phyloP scores from a whole-genome alignment of 495 filamentous ascomycete genomes.

The Penicillium manginii region DNA sequence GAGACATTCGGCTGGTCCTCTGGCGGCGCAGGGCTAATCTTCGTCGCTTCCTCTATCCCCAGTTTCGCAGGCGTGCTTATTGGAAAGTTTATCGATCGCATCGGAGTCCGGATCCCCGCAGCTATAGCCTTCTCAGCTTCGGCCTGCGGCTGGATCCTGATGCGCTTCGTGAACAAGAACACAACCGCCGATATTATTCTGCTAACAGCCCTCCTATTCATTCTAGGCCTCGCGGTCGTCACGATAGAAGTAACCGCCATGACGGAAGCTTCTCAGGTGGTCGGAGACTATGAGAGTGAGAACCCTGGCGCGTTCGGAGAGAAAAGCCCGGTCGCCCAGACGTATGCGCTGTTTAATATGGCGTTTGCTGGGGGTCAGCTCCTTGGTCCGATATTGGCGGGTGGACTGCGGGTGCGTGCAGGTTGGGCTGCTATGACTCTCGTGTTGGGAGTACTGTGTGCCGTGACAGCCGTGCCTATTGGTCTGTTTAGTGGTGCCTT shows the following conservation, averaged over 20 bases:
- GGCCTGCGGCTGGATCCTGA: slow-evolving; percentile 51
- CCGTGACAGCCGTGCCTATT: slow-evolving; percentile 24
- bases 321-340: slow-evolving; percentile 60
- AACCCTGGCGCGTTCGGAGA: slow-evolving; percentile 52
- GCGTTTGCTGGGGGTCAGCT: slow-evolving; percentile 64
- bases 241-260: slow-evolving; percentile 41
- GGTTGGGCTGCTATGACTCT: slow-evolving; percentile 48
- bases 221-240: slow-evolving; percentile 36
- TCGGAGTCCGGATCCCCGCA: slow-evolving; percentile 54
- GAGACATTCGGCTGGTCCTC: slow-evolving; percentile 61
- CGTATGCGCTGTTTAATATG: slow-evolving; percentile 63
- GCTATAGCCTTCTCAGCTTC: slow-evolving; percentile 52
- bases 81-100: slow-evolving; percentile 54
- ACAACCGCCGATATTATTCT: slow-evolving; percentile 35
- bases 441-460: slow-evolving; percentile 38
- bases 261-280: slow-evolving; percentile 39
- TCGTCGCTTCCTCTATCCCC: slow-evolving; percentile 49
- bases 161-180: slow-evolving; percentile 50
- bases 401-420: slow-evolving; percentile 33
- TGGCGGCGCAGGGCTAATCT: slow-evolving; percentile 60
- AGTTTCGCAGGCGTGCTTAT: slow-evolving; percentile 40
- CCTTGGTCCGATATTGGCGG: slow-evolving; percentile 61
- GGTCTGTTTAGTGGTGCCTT: slow-evolving; percentile 12
- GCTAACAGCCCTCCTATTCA: slow-evolving; percentile 37
- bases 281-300: slow-evolving; percentile 36